Conservation (phyloP, 2,329 filamentous ascomycete species). For the Fusarium sp. region DNA sequence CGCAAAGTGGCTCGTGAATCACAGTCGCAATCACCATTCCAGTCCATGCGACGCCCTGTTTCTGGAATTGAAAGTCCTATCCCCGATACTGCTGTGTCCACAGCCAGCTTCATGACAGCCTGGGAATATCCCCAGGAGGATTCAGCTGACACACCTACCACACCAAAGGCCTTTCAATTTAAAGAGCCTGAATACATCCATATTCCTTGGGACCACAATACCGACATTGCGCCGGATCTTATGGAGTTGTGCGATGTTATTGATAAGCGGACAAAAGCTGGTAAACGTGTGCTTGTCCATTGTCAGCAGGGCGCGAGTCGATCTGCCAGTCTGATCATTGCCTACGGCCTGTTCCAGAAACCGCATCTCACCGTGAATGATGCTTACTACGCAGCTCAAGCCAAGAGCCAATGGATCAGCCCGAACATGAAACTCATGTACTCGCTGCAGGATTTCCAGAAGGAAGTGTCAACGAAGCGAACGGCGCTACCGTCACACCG, state of each 20-base stretch:
- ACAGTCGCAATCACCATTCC: slow-evolving; percentile 44
- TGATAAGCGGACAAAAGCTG: slow-evolving; percentile 74
- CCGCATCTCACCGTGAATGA: slow-evolving; percentile 82
- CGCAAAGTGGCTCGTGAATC: slow-evolving; percentile 40
- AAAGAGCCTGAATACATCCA: slow-evolving; percentile 84
- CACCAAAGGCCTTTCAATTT: slow-evolving; percentile 60
- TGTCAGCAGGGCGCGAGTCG: slow-evolving; percentile 89
- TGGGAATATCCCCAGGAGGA: slow-evolving; percentile 64
- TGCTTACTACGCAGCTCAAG: slow-evolving; percentile 82
- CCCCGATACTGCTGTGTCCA: slow-evolving; percentile 66
- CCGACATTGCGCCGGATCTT: slow-evolving; percentile 82
- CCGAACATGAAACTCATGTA: slow-evolving; percentile 94
- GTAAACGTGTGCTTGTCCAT: slow-evolving; percentile 83
- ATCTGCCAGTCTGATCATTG: slow-evolving; percentile 86
- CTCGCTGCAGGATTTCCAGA: slow-evolving; percentile 84
- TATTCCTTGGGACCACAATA: slow-evolving; percentile 89
- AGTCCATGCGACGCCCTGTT: slow-evolving; percentile 43
- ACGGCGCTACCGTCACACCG: slow-evolving; percentile 58
- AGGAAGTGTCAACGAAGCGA: slow-evolving; percentile 65
- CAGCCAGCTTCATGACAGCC: slow-evolving; percentile 68
- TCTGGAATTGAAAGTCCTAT: slow-evolving; percentile 54
- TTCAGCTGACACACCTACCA: slow-evolving; percentile 60
- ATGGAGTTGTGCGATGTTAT: slow-evolving; percentile 80
- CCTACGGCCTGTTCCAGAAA: slow-evolving; percentile 83
- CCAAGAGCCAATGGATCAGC: slow-evolving; percentile 86